Percentiles rank a stretch among this genome's conserved stretches.
phyloP scores from a whole-genome alignment of 1,139 yeast genomes.

The Pichia kudriavzevii region DNA sequence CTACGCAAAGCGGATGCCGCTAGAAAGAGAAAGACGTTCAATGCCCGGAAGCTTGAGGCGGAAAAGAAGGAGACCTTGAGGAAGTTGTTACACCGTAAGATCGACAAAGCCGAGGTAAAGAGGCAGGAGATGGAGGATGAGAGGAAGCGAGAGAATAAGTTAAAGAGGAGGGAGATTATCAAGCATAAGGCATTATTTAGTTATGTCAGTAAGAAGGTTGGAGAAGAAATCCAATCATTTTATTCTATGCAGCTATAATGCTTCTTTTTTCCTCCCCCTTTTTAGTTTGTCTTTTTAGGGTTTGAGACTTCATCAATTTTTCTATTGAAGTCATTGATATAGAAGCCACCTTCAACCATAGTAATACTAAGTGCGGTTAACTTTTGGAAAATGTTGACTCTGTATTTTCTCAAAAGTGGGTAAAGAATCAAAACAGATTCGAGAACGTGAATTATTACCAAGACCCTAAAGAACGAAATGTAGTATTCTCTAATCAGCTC shows the following conservation, averaged over 20 bases:
- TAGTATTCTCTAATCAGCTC: conserved; percentile 7
- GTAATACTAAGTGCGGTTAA: conserved; percentile 44
- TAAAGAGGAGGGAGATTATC: conserved; percentile 31
- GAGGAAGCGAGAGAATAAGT: conserved; percentile 20
- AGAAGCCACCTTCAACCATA: conserved; percentile 50
- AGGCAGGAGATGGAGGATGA: conserved; percentile 26
- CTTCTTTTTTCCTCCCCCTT: background rate
- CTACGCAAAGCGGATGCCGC: conserved; percentile 82
- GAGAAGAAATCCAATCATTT: conserved; percentile 14
- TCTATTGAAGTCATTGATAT: conserved; percentile 38
- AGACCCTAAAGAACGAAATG: conserved; percentile 22
- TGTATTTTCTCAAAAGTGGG: conserved; percentile 43
- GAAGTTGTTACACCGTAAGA: conserved; percentile 76
- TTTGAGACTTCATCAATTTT: conserved; percentile 13
- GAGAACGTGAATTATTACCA: conserved; percentile 36
- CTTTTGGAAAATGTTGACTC: conserved; percentile 45
- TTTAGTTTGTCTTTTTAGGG: conserved; percentile 11
- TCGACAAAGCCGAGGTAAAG: conserved; percentile 51
- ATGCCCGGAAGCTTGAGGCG: conserved; percentile 77
- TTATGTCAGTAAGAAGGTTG: conserved; percentile 30
- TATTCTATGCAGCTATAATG: conserved; percentile 14
- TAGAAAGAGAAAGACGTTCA: conserved; percentile 78
- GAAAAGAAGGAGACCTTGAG: conserved; percentile 89
- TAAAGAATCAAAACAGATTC: conserved; percentile 38
- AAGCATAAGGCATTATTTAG: conserved; percentile 44